Base-by-base conservation (phyloP, 2,329 filamentous ascomycete species). In the Ceratocystis variospora region DNA sequence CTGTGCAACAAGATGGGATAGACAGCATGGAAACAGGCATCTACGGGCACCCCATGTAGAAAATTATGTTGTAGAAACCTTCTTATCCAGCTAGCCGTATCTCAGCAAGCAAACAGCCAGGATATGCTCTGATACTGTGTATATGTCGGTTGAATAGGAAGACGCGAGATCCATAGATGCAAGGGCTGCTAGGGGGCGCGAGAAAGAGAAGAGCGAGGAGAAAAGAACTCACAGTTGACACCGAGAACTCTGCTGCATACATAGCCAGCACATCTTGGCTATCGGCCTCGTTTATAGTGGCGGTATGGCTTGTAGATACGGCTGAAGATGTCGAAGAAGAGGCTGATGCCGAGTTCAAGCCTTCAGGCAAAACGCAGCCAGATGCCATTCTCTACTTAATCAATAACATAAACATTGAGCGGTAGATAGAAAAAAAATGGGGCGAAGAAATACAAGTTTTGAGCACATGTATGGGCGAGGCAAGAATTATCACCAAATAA, bases 241-340 rank as follows among this genome's bases (percentile, higher is more conserved):
- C 61, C 10, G 66, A 67, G 57, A 67, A 67, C 46, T 67, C 66
- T 7, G 66, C 62, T 33, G 62, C 53, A 44, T 67, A 67, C 19
- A 61, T 63, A 6, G 53, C 66, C 50, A 67, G 55, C 6, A 67
- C 62, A 37, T 61, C 66, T 63, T 67, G 66, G 22, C 66, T 67
- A 61, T 67, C 66, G 4, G 55, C 62, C 22, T 66, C 64, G 50
- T 33, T 46, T 33, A 25, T 45, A 50, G 37, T 8, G 19, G 61
- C 25, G 5, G 44, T 25, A 50, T 19, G 46, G 61, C 22, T 12
- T 63, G 61, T 22, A 15, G 45, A 15, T 10, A n/a, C 3, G 0
- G 15, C 55, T 37, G 25, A 37, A 17, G 55, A n/a, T 2, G 55
- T n/a, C n/a, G 55, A 31, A 6, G 55, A 17, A n/a, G 55, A 37